Base-by-base conservation (phyloP, 164 flowering plant species). In the Chimonanthus praecox region DNA sequence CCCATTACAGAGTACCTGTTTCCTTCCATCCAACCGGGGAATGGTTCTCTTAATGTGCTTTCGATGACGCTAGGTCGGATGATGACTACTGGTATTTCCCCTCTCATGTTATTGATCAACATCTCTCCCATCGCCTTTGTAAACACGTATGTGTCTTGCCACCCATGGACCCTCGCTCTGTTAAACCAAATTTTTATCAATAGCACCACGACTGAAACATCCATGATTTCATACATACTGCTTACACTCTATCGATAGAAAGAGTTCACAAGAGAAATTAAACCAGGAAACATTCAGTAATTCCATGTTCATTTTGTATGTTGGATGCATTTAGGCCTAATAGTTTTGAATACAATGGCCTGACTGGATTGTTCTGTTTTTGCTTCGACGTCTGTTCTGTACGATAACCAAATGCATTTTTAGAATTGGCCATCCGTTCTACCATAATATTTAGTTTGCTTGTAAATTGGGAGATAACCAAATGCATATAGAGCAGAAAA, bases 1-100 rank as follows among this genome's bases (percentile, higher is more conserved):
- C 60, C 16, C 16, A 5, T 54, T 7, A 33, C 20, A 71, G 21
- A 5, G 33, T 69, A 87, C 97, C 98, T 88, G 75, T 84, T 91
- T 70, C 98, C 98, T 87, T 94, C 97, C 85, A 94, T 92, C 98
- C 98, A 94, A 75, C 98, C 98, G 13, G 98, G 90, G 74, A 94
- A 92, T 18, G 97, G 97, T 60, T 92, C 97, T 71, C 74, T 83
- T 72, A 63, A 84, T 62, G 97, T 92, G 83, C 97, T 92, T 75
- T 92, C 98, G 5, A 94, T 91, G 46, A 92, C 89, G 64, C 97
- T 92, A 0, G 98, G 98, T 33, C 98, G 81, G 4, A 94, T 85
- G 8, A 94, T 87, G 62, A 87, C 94, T 3, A 90, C 90, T 0
- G 97, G 98, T 67, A 88, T 77, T 2, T 90, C 92, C 13, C 91